Evolutionary conservation across 768 basidiomycete species (phyloP).

Genomic region (Suillus sp.): DNA sequence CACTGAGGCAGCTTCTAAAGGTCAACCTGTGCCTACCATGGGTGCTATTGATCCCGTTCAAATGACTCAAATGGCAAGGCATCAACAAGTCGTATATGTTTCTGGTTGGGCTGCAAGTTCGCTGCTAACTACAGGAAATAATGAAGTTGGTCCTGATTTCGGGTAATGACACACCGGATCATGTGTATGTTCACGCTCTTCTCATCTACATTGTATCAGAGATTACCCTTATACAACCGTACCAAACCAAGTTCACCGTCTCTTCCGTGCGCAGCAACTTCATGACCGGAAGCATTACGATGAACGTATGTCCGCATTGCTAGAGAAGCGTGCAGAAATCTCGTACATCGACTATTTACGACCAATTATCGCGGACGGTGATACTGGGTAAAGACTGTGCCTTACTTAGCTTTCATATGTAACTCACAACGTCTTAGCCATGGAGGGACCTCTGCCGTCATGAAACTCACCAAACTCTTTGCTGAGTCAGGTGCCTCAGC

Average conservation of each 20-base stretch:
- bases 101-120: constrained; percentile 91
- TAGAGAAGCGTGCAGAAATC: constrained; percentile 67
- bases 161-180: constrained; percentile 47
- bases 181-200: not conserved
- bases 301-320: constrained; percentile 68
- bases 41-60: constrained; percentile 93
- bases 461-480: constrained; percentile 93
- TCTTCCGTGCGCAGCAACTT: constrained; percentile 89
- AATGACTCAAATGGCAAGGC: constrained; percentile 91
- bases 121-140: constrained; percentile 84
- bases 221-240: constrained; percentile 98
- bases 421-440: constrained; percentile 53
- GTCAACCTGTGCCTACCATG: constrained; percentile 83
- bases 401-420: not conserved
- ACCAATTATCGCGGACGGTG: constrained; percentile 93
- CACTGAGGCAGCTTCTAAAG: constrained; percentile 58
- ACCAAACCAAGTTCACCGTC: constrained; percentile 90
- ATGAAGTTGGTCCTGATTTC: constrained; percentile 91
- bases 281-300: constrained; percentile 95
- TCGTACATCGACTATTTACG: constrained; percentile 85
- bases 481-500: constrained; percentile 93
- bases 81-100: constrained; percentile 89
- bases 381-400: constrained; percentile 71
- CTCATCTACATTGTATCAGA: constrained; percentile 37
- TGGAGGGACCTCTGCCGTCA: constrained; percentile 89